phyloP scores from a whole-genome alignment of 192 early-diverging fungal genomes.

The Coemansia sp. region DNA sequence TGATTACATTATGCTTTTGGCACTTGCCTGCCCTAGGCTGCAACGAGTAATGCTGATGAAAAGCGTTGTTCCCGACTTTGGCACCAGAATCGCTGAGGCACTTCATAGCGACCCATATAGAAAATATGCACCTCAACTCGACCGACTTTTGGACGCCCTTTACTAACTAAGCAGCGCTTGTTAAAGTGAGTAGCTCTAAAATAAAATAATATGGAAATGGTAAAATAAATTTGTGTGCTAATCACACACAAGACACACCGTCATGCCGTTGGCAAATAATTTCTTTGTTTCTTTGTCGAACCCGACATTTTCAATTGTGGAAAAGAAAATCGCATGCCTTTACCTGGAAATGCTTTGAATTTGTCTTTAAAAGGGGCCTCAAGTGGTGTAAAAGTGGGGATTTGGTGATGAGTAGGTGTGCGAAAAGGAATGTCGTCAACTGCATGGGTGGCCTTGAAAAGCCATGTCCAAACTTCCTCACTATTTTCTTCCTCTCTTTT shows the following conservation, averaged over 20 bases:
- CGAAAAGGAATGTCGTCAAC: background rate
- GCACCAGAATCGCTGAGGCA: background rate
- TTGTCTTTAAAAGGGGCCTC: too few species aligned
- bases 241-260: too few species aligned
- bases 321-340: too few species aligned
- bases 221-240: too few species aligned
- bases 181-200: too few species aligned
- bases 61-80: background rate
- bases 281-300: too few species aligned
- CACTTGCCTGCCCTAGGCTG: background rate
- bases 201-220: too few species aligned
- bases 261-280: too few species aligned
- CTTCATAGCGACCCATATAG: background rate
- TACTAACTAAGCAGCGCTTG: background rate
- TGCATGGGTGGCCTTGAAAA: background rate
- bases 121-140: background rate
- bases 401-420: background rate
- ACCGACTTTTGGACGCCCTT: background rate
- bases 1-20: conserved; percentile 3
- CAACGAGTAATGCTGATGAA: background rate
- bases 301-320: too few species aligned
- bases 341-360: too few species aligned
- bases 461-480: background rate
- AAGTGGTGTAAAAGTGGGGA: background rate
- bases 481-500: background rate